Percentiles rank a stretch among this genome's conserved stretches.
These are phyloP conservation scores for Tylopilus sp. DNA, from an alignment of 768 basidiomycete species.

Conservation along the genomic window DNA sequence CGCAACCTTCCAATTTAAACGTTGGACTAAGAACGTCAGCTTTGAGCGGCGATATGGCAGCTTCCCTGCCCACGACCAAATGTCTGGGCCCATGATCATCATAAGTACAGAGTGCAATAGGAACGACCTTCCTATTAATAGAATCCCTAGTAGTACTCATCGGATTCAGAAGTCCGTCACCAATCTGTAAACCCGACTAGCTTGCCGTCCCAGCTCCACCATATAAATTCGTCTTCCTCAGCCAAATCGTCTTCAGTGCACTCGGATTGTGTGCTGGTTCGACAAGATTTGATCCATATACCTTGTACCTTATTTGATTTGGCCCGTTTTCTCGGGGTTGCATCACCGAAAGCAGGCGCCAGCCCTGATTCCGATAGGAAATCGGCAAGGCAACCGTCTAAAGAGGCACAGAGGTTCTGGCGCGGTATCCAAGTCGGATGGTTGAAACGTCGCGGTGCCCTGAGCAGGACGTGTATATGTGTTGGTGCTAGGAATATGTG, in stretches of 20 bases:
- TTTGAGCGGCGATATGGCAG: no score
- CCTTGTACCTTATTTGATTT: conserved; percentile 35
- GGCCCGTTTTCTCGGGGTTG: conserved; percentile 26
- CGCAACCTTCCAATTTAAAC: no score
- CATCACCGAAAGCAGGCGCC: conserved; percentile 4
- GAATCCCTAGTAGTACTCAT: not conserved
- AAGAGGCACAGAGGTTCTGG: conserved; percentile 37
- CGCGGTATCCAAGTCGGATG: conserved; percentile 48
- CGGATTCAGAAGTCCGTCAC: conserved; percentile 19
- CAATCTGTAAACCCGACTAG: conserved; percentile 46
- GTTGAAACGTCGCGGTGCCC: conserved; percentile 44
- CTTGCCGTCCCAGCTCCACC: conserved; percentile 53
- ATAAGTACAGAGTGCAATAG: not conserved
- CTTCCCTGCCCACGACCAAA: not conserved
- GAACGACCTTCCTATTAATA: no score
- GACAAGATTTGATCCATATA: conserved; percentile 36
- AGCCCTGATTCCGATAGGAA: conserved; percentile 33
- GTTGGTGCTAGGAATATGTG: conserved; percentile 37
- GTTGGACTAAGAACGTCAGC: no score
- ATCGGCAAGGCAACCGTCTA: conserved; percentile 34
- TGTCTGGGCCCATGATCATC: not conserved
- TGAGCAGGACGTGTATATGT: conserved; percentile 44
- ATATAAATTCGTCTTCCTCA: conserved; percentile 48
- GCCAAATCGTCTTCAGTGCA: conserved; percentile 14
- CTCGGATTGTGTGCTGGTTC: not conserved